Base-by-base conservation (phyloP, 805 yeast species). In the Saccharomycopsis amapae region DNA sequence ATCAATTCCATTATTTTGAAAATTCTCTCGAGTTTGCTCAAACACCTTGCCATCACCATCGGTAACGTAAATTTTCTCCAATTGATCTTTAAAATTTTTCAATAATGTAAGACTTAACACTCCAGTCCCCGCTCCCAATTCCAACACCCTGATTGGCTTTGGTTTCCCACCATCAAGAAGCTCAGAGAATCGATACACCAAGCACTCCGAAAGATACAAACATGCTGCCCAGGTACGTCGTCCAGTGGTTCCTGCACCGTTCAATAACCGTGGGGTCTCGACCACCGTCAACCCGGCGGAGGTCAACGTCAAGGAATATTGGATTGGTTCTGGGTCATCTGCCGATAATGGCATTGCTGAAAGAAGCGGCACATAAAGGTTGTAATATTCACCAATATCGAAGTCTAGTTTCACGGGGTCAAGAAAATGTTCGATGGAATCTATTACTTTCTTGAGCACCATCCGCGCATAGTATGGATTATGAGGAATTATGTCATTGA, bases 151-250 rank as follows among this genome's bases (percentile, higher is more conserved):
- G 23, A 37, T 13, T 6, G 23, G n/a, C 10, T 23, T 32, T 13
- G 10, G 17, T 1, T 15, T 13, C 3, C 35, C 17, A 17, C 13
- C 15, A 24, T 10, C 6, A 7, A 19, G 23, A 28, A 57, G 56
- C n/a, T 57, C 58, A 2, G 45, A 49, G n/a, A 32, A 19, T 15
- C 24, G 13, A 5, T 23, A 7, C 1, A 65, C 52, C 13, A 85
- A 53, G 54, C 65, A 81, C 32, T 78, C 70, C 1, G 82, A 65
- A 5, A 90, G 62, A 44, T 68, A 85, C 5, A 85, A 54, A 0
- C 95, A 83, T 2, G 96, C 97, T 58, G 87, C 96, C 97, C 97
- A 89, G 0, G 97, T 90, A 34, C 97, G 67, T 45, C 78, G 63
- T 0, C 97, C 97, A 0, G 97, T 90, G 1, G 95, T 81, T 4